phyloP scores from a whole-genome alignment of 805 yeast genomes.

The Candida fluviatilis region DNA sequence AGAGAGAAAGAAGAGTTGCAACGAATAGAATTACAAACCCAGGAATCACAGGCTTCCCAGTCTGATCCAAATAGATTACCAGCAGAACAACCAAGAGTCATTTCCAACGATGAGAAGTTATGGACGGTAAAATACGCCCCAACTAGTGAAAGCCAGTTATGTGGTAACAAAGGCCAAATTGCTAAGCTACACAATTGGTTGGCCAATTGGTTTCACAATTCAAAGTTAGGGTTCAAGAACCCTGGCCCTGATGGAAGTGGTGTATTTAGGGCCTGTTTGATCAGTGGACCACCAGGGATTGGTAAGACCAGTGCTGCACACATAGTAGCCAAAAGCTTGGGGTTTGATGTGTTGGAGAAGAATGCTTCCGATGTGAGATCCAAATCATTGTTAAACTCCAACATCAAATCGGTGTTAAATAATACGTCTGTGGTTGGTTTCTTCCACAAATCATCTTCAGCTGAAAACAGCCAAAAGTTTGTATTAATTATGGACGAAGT shows the following conservation, averaged over 20 bases:
- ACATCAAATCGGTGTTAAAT: conserved; percentile 65
- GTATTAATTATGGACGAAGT: conserved; percentile 97
- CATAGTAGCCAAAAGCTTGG: conserved; percentile 61
- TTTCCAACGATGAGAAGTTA: conserved; percentile 56
- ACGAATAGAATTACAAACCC: not conserved
- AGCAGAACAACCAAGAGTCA: conserved; percentile 24
- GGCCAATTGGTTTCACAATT: conserved; percentile 61
- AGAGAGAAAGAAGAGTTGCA: conserved; percentile 22
- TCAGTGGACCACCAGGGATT: conserved; percentile 85
- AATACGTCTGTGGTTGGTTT: conserved; percentile 83
- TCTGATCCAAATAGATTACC: conserved; percentile 9
- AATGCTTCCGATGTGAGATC: conserved; percentile 91
- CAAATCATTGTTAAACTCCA: conserved; percentile 65
- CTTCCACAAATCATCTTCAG: conserved; percentile 42
- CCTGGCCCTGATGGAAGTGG: conserved; percentile 70
- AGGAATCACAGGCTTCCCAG: not conserved
- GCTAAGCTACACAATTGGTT: conserved; percentile 71
- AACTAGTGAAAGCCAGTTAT: conserved; percentile 62
- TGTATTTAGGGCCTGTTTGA: conserved; percentile 72
- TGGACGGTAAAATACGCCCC: conserved; percentile 98
- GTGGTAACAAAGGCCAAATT: conserved; percentile 85
- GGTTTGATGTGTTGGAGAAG: conserved; percentile 71
- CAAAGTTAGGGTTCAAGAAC: conserved; percentile 51
- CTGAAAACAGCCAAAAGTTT: conserved; percentile 51
- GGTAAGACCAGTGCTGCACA: conserved; percentile 85